Conservation (phyloP, 1,139 yeast genomes). For the Debaryomyces fabryi region DNA sequence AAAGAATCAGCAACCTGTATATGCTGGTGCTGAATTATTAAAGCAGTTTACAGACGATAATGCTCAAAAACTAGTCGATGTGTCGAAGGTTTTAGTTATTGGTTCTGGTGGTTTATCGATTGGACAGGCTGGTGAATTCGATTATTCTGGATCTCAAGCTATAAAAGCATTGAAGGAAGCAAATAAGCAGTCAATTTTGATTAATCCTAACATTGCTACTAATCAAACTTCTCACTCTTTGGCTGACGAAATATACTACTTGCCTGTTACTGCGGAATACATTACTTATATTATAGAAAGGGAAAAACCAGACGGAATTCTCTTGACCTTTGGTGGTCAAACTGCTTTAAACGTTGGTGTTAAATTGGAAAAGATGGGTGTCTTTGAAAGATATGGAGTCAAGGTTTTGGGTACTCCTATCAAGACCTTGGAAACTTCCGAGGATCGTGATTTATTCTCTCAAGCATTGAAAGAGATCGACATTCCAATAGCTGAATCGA, state of each 20-base stretch:
- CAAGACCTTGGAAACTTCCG: constrained; percentile 91
- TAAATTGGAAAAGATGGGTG: constrained; percentile 90
- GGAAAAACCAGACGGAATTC: constrained; percentile 94
- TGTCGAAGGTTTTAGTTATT: constrained; percentile 83
- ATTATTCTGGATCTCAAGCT: constrained; percentile 97
- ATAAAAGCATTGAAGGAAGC: constrained; percentile 95
- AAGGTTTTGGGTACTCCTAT: constrained; percentile 98
- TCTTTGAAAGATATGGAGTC: constrained; percentile 84
- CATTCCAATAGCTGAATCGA: constrained; percentile 94
- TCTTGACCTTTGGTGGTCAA: constrained; percentile 97
- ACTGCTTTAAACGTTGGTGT: constrained; percentile 97
- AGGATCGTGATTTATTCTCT: constrained; percentile 95
- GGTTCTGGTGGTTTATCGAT: constrained; percentile 98
- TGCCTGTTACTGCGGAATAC: constrained; percentile 97
- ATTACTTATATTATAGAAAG: constrained; percentile 92
- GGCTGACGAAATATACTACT: constrained; percentile 92
- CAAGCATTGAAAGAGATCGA: constrained; percentile 91
- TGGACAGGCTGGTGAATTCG: constrained; percentile 99
- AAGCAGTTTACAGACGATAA: constrained; percentile 38
- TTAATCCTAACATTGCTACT: constrained; percentile 97
- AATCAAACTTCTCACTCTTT: constrained; percentile 95
- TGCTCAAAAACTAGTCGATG: constrained; percentile 67
- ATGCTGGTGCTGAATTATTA: constrained; percentile 42
- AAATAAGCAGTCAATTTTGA: constrained; percentile 78
- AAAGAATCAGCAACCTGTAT: constrained; percentile 9